These are phyloP conservation scores for Apiospora saccharicola DNA, from an alignment of 2,329 filamentous ascomycete genomes.

Conservation along the genomic window DNA sequence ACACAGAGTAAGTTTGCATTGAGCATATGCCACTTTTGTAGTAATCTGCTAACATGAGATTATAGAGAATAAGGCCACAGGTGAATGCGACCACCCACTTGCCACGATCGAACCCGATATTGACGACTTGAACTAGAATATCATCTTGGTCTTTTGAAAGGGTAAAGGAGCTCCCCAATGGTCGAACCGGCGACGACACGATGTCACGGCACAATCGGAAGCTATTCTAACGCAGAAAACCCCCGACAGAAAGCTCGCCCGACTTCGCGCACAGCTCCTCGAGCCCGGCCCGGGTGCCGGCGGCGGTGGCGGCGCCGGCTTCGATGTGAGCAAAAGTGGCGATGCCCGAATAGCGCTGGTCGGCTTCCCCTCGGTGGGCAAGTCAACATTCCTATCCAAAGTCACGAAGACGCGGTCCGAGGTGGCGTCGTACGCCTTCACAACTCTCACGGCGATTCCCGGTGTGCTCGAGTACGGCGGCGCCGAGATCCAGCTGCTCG, in stretches of 20 bases:
- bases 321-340: slow-evolving; percentile 94
- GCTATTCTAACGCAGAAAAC: neutral
- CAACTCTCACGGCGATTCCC: slow-evolving; percentile 94
- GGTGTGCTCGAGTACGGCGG: slow-evolving; percentile 97
- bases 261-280: slow-evolving; percentile 90
- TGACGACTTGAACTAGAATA: slow-evolving; percentile 71
- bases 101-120: slow-evolving; percentile 18
- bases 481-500: slow-evolving; percentile 96
- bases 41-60: slow-evolving; percentile 25
- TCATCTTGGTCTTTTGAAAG: slow-evolving; percentile 96
- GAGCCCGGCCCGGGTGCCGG: slow-evolving; percentile 86
- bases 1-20: slow-evolving; percentile 81
- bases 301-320: slow-evolving; percentile 81
- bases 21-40: neutral
- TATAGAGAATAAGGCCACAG: slow-evolving; percentile 97
- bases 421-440: slow-evolving; percentile 96
- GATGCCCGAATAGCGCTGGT: slow-evolving; percentile 97
- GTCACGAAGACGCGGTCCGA: slow-evolving; percentile 98
- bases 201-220: neutral
- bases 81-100: slow-evolving; percentile 61
- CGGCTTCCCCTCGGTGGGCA: slow-evolving; percentile 98
- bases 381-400: slow-evolving; percentile 98
- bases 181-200: neutral
- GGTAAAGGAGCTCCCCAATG: slow-evolving; percentile 58
- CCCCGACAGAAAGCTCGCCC: slow-evolving; percentile 82